Evolutionary conservation across 768 basidiomycete genomes (phyloP).

Genomic region (Xerocomellus chrysenteron): DNA sequence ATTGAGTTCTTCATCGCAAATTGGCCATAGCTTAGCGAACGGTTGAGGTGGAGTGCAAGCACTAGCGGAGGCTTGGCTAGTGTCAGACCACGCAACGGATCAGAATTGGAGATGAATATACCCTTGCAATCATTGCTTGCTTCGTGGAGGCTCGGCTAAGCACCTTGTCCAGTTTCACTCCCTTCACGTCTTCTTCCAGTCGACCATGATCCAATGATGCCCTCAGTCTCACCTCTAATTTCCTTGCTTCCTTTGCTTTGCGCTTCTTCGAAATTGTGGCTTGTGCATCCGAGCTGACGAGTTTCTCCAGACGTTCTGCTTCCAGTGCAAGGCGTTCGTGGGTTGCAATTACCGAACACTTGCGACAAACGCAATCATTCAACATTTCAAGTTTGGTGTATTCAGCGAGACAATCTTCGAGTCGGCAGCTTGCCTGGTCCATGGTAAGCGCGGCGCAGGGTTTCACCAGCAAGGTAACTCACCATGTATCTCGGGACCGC

Average conservation of each 20-base stretch:
- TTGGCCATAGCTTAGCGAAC: constrained; percentile 80
- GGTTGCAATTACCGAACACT: constrained; percentile 85
- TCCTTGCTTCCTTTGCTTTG: constrained; percentile 67
- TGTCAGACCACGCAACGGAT: constrained; percentile 16
- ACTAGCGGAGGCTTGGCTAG: constrained; percentile 72
- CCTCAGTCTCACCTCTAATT: constrained; percentile 59
- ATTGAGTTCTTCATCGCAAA: constrained; percentile 83
- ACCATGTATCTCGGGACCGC: constrained; percentile 65
- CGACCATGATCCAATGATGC: constrained; percentile 68
- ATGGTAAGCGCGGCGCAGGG: constrained; percentile 9
- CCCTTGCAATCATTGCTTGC: constrained; percentile 89
- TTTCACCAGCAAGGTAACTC: constrained; percentile 31
- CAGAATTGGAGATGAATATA: constrained; percentile 30
- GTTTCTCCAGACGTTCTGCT: constrained; percentile 50
- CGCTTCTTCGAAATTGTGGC: constrained; percentile 74
- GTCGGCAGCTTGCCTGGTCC: constrained; percentile 55
- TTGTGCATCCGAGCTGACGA: constrained; percentile 34
- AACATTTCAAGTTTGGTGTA: constrained; percentile 88
- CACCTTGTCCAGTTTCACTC: constrained; percentile 76
- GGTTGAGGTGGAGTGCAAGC: constrained; percentile 86
- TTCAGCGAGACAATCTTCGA: constrained; percentile 84
- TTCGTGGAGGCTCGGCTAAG: constrained; percentile 76
- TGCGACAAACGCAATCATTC: constrained; percentile 89
- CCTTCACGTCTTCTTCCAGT: constrained; percentile 83
- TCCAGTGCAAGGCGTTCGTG: constrained; percentile 63